These are phyloP conservation scores for Eucalyptus sideroxylon DNA, from an alignment of 345 rosid species.

Conservation along the genomic window DNA sequence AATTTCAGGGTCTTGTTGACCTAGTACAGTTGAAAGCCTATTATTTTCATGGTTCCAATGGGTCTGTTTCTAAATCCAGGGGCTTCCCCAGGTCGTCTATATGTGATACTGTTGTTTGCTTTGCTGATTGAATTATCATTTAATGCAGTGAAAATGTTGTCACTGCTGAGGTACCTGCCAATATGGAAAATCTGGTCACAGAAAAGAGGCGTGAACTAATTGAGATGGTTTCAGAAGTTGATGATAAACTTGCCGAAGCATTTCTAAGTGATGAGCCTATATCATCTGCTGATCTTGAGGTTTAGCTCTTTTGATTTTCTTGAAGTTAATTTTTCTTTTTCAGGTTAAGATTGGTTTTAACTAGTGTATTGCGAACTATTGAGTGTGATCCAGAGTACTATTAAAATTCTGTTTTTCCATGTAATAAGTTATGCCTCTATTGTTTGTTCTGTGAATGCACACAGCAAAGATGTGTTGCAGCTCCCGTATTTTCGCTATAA, in stretches of 20 bases:
- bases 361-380: not conserved
- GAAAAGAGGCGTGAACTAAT: slow-evolving; percentile 85
- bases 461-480: not conserved
- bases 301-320: slow-evolving; percentile 4
- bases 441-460: not conserved
- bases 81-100: not conserved
- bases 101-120: not conserved
- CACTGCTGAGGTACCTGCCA: slow-evolving; percentile 59
- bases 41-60: slow-evolving; percentile 77
- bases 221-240: slow-evolving; percentile 93
- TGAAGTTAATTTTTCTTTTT: not conserved
- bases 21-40: slow-evolving; percentile 64
- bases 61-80: slow-evolving; percentile 33
- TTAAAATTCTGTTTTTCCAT: not conserved
- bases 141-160: slow-evolving; percentile 74
- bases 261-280: slow-evolving; percentile 88
- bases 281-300: slow-evolving; percentile 76
- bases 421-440: not conserved
- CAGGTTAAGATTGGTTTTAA: not conserved
- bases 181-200: slow-evolving; percentile 64
- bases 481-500: not conserved
- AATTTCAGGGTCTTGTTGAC: slow-evolving; percentile 84
- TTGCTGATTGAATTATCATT: not conserved
- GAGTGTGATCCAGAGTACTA: not conserved
- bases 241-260: slow-evolving; percentile 80